Base-by-base conservation (phyloP, 768 basidiomycete species). In the Rhizopogon vinicolor region DNA sequence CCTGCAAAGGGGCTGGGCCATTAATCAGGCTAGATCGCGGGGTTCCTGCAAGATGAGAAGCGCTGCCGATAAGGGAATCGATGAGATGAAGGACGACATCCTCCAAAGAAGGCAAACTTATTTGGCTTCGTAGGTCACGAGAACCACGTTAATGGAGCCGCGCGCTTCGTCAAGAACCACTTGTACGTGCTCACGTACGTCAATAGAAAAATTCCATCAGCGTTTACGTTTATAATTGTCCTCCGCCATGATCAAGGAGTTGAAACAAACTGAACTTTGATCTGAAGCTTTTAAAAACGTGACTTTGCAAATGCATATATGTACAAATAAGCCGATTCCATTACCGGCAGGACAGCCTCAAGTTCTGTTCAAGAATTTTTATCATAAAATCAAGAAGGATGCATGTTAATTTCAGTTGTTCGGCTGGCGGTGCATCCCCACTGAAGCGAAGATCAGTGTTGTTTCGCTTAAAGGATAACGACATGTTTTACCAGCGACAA, bases 21-120 rank as follows among this genome's bases (percentile, higher is more conserved):
- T 75, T 74, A 74, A 76, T 75, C 70, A 74, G 73, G 74, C 77
- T 78, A 77, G 79, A 78, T 76, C 67, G 66, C 75, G 76, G 80
- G 74, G 73, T 80, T 78, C 73, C 77, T 75, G 68, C 72, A 72
- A 72, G 73, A 68, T 74, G 72, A 75, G 74, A 77, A 78, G 74
- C 68, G 3, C 39, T 58, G 58, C 70, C 60, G 65, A 70, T 72
- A 68, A 66, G 60, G 68, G 54, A 66, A 65, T 44, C 19, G 43
- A 46, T 61, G 37, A 44, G 43, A 31, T 14, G 19, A 49, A 61
- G 61, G 54, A 54, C 54, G 50, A 60, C 60, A 59, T 57, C 60
- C 50, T 44, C 53, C 51, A 45, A 57, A 62, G 60, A 68, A 66
- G 58, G 46, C 37, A 41, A 42, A 58, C 58, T 41, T 50, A 55